Percentiles rank a stretch among this genome's conserved stretches.
These are phyloP conservation scores for Phaffia rhodozyma DNA, from an alignment of 1,284 basidiomycete species.

Conservation along the genomic window DNA sequence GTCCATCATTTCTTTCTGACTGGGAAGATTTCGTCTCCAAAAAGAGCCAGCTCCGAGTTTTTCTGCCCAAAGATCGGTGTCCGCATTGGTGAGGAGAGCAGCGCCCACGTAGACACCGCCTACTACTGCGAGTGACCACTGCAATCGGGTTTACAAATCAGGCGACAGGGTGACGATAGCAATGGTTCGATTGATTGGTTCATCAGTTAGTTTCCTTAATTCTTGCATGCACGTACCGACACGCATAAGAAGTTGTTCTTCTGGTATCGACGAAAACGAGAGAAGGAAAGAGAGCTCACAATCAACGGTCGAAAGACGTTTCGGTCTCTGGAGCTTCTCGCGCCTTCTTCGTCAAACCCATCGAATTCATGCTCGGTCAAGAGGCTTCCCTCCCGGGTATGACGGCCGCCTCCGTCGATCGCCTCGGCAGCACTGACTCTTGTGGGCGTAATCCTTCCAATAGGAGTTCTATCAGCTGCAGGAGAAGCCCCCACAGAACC, in stretches of 20 bases:
- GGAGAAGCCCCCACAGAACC: neutral
- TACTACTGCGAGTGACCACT: neutral
- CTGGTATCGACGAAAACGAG: neutral
- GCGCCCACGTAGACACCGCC: neutral
- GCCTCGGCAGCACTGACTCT: conserved; percentile 1
- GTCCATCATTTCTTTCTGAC: conserved; percentile 12
- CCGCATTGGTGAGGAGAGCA: conserved; percentile 3
- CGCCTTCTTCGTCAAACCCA: neutral
- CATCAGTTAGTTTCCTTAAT: neutral
- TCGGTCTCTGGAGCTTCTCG: neutral
- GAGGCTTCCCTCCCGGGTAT: neutral
- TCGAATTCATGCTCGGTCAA: neutral
- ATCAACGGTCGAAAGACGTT: neutral
- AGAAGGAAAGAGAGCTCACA: neutral
- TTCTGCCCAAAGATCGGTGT: conserved; percentile 5
- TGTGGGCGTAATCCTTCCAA: conserved; percentile 10
- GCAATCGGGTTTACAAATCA: too few species aligned
- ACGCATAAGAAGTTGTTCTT: neutral
- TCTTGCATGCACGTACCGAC: neutral
- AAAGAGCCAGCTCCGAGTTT: conserved; percentile 12
- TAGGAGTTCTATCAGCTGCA: neutral
- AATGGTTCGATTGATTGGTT: too few species aligned
- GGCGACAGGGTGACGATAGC: neutral
- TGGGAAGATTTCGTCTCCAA: conserved; percentile 10
- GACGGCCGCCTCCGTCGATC: neutral